phyloP scores from a whole-genome alignment of 2,329 filamentous ascomycete species.

The Trichoderma arundinaceum region DNA sequence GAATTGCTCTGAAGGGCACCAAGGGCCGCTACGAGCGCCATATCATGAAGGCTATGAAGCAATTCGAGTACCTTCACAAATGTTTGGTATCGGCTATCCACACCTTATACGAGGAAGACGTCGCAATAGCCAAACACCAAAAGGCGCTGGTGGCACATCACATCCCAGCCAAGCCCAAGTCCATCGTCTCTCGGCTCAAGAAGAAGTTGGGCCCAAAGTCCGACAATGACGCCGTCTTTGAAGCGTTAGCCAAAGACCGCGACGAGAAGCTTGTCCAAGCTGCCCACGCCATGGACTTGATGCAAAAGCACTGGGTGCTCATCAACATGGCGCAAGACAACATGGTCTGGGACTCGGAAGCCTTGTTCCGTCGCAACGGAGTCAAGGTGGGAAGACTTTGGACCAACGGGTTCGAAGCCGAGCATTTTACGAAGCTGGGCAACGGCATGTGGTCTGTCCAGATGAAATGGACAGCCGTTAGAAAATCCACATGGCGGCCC shows the following conservation, averaged over 20 bases:
- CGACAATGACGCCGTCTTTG: background rate
- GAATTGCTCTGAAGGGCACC: background rate
- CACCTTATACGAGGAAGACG: background rate
- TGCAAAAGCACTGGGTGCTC: constrained; percentile 16
- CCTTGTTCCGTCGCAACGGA: background rate
- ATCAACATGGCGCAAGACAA: background rate
- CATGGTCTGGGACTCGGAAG: constrained; percentile 2
- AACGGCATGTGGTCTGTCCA: background rate
- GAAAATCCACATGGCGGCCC: background rate
- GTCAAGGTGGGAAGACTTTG: background rate
- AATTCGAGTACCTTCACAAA: background rate
- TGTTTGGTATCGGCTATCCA: background rate
- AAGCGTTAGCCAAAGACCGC: background rate
- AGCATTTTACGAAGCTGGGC: constrained; percentile 9
- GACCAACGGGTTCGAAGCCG: background rate
- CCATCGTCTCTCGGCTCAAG: background rate
- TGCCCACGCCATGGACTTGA: background rate
- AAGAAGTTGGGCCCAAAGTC: background rate
- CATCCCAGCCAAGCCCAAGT: background rate
- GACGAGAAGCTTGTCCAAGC: background rate
- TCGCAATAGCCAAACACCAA: background rate
- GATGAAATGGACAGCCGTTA: constrained; percentile 11
- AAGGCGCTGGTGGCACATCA: background rate
- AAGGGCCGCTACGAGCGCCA: background rate
- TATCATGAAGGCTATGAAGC: background rate